Base-by-base conservation (phyloP, 148 eudicot genomes). In the Vaccinium macrocarpon region DNA sequence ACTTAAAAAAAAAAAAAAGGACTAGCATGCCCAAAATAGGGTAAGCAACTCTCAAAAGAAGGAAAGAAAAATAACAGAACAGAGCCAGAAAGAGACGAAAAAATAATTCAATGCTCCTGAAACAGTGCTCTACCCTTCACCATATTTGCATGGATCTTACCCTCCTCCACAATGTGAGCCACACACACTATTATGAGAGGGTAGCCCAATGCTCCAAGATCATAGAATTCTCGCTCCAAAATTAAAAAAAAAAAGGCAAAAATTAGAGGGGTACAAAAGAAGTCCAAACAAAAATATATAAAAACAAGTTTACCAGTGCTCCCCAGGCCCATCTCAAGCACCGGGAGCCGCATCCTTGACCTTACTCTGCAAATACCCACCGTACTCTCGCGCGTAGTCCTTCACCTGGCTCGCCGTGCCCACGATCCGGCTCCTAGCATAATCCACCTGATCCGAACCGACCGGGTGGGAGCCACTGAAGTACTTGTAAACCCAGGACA, bases 321-420 rank as follows among this genome's bases (percentile, higher is more conserved):
- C 51, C 51, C 12, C 59, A 11, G 5, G 15, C 55, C 32, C 21
- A 59, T 70, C 21, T 92, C 89, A 96, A 13, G 99, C 99, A 2
- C 99, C 94, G 21, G 99, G 99, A 27, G 99, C 99, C 42, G 94
- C 96, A 82, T 96, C 98, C 89, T 96, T 96, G 13, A 91, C 94
- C 77, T 90, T 96, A 73, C 93, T 82, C 9, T 94, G 99, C 56
- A 90, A 86, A 77, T 94, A 94, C 57, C 95, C 98, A n/a, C 98
- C 96, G 48, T 94, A 96, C 86, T 91, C 99, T 66, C 93, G 87
- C 1, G 99, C 99, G 56, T 96, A 96, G 85, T 94, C 99, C 90
- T 93, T 96, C 74, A 96, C 93, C 55, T 96, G 98, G 42, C 93
- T 83, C 4, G 99, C 99, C 35, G 99, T 95, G 42, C 86, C 88